Conservation (phyloP, 208 protist genomes). For the Wallacemonas sp. region DNA sequence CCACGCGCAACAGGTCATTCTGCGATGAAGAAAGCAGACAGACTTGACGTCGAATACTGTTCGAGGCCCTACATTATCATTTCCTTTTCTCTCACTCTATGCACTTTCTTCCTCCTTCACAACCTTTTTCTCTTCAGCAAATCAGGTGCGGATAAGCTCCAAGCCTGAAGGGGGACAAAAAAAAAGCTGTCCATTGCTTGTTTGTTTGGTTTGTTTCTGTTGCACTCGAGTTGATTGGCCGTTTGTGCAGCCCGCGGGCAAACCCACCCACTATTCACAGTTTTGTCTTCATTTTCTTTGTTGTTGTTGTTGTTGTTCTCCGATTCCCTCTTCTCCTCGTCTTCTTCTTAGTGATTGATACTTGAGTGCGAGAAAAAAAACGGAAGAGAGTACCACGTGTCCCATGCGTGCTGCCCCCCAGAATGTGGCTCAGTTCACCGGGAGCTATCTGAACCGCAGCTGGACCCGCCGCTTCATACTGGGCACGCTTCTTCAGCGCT, state of each 20-base stretch:
- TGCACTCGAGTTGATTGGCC: too few species aligned
- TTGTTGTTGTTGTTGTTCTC: conserved; percentile 6
- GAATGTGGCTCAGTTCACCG: conserved; percentile 58
- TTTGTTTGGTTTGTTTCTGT: background rate
- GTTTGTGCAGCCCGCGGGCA: background rate
- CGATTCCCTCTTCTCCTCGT: too few species aligned
- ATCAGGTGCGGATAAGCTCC: too few species aligned
- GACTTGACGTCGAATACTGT: too few species aligned
- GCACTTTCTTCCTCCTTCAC: too few species aligned
- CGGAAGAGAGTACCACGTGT: background rate
- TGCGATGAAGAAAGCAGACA: too few species aligned
- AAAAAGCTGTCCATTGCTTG: background rate
- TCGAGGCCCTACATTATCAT: too few species aligned
- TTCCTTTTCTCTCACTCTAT: too few species aligned
- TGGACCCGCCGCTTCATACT: conserved; percentile 86
- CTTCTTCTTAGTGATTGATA: too few species aligned
- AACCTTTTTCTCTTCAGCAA: too few species aligned
- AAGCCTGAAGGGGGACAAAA: too few species aligned
- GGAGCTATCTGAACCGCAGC: conserved; percentile 45
- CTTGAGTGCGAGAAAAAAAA: conserved; percentile 1
- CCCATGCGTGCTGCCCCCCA: conserved; percentile 8
- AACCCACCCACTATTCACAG: background rate
- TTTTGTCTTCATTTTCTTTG: background rate
- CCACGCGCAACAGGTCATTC: too few species aligned
- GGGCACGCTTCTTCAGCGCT: conserved; percentile 74